Conservation (phyloP, 495 filamentous ascomycete species). For the Penicillium lagena region DNA sequence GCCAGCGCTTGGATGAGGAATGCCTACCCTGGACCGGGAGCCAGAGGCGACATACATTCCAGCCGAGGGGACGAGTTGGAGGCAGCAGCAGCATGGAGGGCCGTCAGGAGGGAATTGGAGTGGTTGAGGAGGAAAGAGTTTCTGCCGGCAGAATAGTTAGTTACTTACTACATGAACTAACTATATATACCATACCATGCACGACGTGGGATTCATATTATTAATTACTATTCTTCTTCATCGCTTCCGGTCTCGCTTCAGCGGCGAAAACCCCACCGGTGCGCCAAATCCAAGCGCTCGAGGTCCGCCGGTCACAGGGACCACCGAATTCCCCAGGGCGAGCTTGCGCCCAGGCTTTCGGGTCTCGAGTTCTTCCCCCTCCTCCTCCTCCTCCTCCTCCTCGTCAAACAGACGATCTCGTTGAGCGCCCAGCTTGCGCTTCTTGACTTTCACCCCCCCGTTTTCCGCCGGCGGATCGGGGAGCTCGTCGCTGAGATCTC, state of each 20-base stretch:
- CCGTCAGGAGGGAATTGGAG: background rate
- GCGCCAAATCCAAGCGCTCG: slow-evolving; percentile 19
- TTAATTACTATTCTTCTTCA: slow-evolving; percentile 2
- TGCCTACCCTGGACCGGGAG: slow-evolving; percentile 15
- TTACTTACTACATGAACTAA: too few species aligned
- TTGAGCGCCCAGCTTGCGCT: slow-evolving; percentile 62
- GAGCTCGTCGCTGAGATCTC: slow-evolving; percentile 1
- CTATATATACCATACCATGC: too few species aligned
- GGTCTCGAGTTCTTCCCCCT: slow-evolving; percentile 40
- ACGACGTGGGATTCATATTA: background rate
- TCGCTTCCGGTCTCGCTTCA: slow-evolving; percentile 71
- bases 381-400: slow-evolving; percentile 66
- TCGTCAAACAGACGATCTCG: slow-evolving; percentile 67
- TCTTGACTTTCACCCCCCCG: slow-evolving; percentile 58
- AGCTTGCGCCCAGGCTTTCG: slow-evolving; percentile 28
- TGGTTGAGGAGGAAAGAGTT: background rate
- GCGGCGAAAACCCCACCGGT: slow-evolving; percentile 61
- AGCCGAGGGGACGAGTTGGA: background rate
- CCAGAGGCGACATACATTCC: background rate
- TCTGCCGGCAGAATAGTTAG: slow-evolving; percentile 5
- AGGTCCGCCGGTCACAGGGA: too few species aligned
- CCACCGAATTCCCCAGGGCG: slow-evolving; percentile 4
- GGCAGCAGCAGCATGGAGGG: slow-evolving; percentile 2
- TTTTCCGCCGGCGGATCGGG: slow-evolving; percentile 16
- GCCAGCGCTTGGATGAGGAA: slow-evolving; percentile 77